These are phyloP conservation scores for Cymbidium sinense DNA, from an alignment of 106 monocot genomes.

Conservation along the genomic window DNA sequence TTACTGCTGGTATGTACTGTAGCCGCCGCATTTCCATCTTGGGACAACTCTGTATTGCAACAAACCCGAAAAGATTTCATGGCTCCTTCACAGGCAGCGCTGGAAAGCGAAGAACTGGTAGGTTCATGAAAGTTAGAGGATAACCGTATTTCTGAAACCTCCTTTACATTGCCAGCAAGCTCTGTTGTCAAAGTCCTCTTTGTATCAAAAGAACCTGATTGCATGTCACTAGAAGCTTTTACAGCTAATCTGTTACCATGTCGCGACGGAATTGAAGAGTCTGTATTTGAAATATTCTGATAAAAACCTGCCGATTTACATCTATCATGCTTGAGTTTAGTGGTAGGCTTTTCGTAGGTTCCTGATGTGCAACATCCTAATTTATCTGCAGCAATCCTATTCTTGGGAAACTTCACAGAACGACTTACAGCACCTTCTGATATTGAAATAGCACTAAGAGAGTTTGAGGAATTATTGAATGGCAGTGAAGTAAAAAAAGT, in stretches of 20 bases:
- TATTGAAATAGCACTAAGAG: not conserved
- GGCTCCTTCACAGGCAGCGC: not conserved
- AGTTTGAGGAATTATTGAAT: constrained; percentile 3
- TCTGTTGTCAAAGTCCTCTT: not conserved
- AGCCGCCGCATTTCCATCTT: not conserved
- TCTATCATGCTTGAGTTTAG: not conserved
- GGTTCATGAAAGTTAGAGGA: not conserved
- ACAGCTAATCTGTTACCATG: not conserved
- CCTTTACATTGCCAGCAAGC: not conserved
- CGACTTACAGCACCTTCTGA: not conserved
- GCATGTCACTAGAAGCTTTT: not conserved
- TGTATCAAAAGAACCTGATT: not conserved
- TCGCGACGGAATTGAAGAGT: not conserved
- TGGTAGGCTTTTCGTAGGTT: not conserved
- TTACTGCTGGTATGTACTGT: not conserved
- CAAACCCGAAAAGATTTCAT: not conserved
- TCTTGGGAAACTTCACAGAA: not conserved
- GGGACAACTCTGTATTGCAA: not conserved
- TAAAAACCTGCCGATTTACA: not conserved
- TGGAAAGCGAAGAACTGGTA: constrained; percentile 1
- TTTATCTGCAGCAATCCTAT: not conserved
- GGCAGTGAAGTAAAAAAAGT: not conserved
- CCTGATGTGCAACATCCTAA: not conserved
- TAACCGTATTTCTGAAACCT: not conserved
- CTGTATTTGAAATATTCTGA: not conserved